Percentiles rank a stretch among this genome's conserved stretches.
Conservation (phyloP, 169 alveolate genomes). For the Plasmodium vivax region DNA sequence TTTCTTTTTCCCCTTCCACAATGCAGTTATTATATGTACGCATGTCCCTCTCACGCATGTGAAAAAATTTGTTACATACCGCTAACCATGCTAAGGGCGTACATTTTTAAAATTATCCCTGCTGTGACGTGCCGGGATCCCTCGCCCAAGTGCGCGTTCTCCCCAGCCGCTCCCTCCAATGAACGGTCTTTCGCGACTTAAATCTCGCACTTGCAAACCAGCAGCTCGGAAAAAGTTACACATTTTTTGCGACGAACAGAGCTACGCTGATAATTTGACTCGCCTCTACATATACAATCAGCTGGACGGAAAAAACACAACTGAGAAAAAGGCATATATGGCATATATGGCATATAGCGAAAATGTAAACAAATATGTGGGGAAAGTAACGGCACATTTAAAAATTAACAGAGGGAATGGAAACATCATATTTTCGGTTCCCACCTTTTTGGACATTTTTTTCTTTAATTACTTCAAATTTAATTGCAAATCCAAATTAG, state of each 20-base stretch:
- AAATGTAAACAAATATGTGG: constrained; percentile 65
- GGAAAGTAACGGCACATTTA: constrained; percentile 52
- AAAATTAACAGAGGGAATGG: constrained; percentile 47
- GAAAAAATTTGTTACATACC: background rate
- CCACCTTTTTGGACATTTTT: constrained; percentile 46
- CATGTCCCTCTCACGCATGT: background rate
- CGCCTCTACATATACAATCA: constrained; percentile 39
- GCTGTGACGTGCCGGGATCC: background rate
- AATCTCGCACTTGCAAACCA: background rate
- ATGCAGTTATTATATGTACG: background rate
- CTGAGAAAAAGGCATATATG: constrained; percentile 1
- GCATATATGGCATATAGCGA: constrained; percentile 4
- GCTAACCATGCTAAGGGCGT: background rate
- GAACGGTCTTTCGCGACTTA: constrained; percentile 1
- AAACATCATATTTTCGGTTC: constrained; percentile 40
- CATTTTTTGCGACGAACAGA: constrained; percentile 59
- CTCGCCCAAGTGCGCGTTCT: background rate
- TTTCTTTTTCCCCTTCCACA: background rate
- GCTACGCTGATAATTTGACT: constrained; percentile 23
- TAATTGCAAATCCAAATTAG: constrained; percentile 29
- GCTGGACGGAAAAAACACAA: constrained; percentile 1
- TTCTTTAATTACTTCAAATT: constrained; percentile 67
- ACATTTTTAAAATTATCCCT: background rate
- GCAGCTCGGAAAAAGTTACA: constrained; percentile 30
- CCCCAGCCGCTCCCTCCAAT: constrained; percentile 6